Evolutionary conservation across 1,139 yeast genomes (phyloP).

Genomic region (Protomyces gravidus): DNA sequence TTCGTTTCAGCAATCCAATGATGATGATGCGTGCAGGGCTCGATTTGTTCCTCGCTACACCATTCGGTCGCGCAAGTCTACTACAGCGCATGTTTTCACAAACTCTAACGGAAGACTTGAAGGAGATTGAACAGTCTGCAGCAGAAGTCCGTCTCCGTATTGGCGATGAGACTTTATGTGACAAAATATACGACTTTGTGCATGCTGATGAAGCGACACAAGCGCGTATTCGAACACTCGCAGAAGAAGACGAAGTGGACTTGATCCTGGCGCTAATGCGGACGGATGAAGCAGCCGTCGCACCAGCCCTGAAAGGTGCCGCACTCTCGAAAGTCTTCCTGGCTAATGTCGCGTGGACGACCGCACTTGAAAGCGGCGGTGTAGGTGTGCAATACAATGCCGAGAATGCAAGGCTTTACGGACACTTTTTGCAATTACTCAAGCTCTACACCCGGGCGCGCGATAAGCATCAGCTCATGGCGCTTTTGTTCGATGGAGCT

Average conservation of each 20-base stretch:
- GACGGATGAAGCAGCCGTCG: slow-evolving; percentile 31
- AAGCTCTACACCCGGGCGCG: slow-evolving; percentile 61
- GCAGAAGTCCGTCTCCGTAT: slow-evolving; percentile 47
- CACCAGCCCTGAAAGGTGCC: slow-evolving; percentile 31
- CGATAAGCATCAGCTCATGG: slow-evolving; percentile 70
- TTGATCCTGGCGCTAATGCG: slow-evolving; percentile 38
- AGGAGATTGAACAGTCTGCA: slow-evolving; percentile 57
- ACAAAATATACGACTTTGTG: slow-evolving; percentile 38
- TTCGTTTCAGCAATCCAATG: slow-evolving; percentile 80
- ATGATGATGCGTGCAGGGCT: slow-evolving; percentile 71
- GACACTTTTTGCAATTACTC: slow-evolving; percentile 58
- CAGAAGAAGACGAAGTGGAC: slow-evolving; percentile 36
- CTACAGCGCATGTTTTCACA: slow-evolving; percentile 69
- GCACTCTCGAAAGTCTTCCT: slow-evolving; percentile 35
- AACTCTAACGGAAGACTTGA: slow-evolving; percentile 72
- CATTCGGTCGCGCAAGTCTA: slow-evolving; percentile 65
- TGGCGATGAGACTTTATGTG: slow-evolving; percentile 38
- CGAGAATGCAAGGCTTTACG: slow-evolving; percentile 36
- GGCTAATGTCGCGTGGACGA: slow-evolving; percentile 45
- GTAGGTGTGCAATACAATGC: slow-evolving; percentile 33
- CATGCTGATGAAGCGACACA: slow-evolving; percentile 34
- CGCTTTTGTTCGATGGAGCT: slow-evolving; percentile 80
- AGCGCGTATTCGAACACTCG: slow-evolving; percentile 36
- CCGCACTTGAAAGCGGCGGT: slow-evolving; percentile 37
- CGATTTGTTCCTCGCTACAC: slow-evolving; percentile 73